Evolutionary conservation across 2,329 filamentous ascomycete species (phyloP).

Genomic region (Stachybotrys echinatus): DNA sequence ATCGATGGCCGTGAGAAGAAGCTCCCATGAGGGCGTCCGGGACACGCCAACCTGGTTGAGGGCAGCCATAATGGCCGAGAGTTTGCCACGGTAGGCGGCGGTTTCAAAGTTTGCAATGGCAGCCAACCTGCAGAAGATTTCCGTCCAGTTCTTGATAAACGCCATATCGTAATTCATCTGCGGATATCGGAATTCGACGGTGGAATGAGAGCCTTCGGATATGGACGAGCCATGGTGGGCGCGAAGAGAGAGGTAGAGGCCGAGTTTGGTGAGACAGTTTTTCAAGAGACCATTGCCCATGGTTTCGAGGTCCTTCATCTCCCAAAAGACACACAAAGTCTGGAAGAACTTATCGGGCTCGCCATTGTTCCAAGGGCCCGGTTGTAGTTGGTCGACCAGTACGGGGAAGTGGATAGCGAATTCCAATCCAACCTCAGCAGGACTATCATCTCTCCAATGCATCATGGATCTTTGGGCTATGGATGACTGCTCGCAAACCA

Average conservation of each 20-base stretch:
- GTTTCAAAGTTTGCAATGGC: conserved; percentile 7
- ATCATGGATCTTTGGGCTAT: neutral
- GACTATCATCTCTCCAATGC: too few species aligned
- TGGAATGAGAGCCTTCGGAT: conserved; percentile 9
- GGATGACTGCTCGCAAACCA: conserved; percentile 1
- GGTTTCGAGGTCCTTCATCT: neutral
- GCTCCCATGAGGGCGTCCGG: conserved; percentile 5
- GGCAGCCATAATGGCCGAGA: neutral
- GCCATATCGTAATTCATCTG: conserved; percentile 18
- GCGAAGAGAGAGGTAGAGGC: conserved; percentile 5
- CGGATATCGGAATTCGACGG: conserved; percentile 17
- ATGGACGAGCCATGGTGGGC: neutral
- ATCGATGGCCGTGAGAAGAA: conserved; percentile 6
- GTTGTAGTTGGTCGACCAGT: neutral
- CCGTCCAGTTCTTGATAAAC: conserved; percentile 14
- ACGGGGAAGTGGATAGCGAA: too few species aligned
- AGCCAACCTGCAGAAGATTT: conserved; percentile 10
- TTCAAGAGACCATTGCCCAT: neutral
- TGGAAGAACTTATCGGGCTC: neutral
- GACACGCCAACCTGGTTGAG: neutral
- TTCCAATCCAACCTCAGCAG: too few species aligned
- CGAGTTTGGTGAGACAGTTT: neutral
- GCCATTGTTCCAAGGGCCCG: neutral
- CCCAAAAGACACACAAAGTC: neutral
- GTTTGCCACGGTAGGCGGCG: neutral